Base-by-base conservation (phyloP, 2,329 filamentous ascomycete species). In the Fusarium annulatum region DNA sequence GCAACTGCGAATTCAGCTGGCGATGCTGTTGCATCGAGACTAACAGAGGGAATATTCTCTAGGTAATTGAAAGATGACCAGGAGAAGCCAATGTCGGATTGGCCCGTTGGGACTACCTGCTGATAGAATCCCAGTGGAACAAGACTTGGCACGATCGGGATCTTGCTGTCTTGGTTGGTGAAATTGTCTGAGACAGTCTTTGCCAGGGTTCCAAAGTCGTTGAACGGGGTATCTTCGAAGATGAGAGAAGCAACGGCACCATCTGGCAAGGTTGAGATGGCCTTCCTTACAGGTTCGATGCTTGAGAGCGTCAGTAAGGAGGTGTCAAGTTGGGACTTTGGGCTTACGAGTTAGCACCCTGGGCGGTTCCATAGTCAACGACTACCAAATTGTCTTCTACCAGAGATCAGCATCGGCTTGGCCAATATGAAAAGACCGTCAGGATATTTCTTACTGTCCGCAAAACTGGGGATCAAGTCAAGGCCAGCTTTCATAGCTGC, bases 31-130 rank as follows among this genome's bases (percentile, higher is more conserved):
- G 66, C 66, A 9, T 69, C 66, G 3, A 67, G 42, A 23, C 28
- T 38, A 14, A 62, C 19, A 0, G 49, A 19, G 2, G 66, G 66
- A 4, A 49, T 34, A 0, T 57, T 39, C n/a, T 69, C 33, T 0
- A 69, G 66, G 10, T 67, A 69, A 11, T 53, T 69, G 19, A 69
- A 52, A 7, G 63, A 69, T 0, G 66, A 69, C 66, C 66, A 69
- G 2, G 63, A 67, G 4, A 69, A 67, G 0, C 63, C 63, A 4
- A 69, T 4, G 5, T 69, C 66, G 0, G 12, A 28, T 18, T 51
- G 55, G 3, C 2, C 42, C 0, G 53, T 18, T 3, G 49, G 51
- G 2, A 67, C 39, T 0, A 67, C 41, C n/a, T 67, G 64, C 12
- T 39, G 23, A 3, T 67, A 69, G 28, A 69, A 69, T 15, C 63